A percentile compares a stretch with the other conserved stretches of the same genome.
Conservation (phyloP, 352 stramenopile genomes). For the Pythium periplocum region DNA sequence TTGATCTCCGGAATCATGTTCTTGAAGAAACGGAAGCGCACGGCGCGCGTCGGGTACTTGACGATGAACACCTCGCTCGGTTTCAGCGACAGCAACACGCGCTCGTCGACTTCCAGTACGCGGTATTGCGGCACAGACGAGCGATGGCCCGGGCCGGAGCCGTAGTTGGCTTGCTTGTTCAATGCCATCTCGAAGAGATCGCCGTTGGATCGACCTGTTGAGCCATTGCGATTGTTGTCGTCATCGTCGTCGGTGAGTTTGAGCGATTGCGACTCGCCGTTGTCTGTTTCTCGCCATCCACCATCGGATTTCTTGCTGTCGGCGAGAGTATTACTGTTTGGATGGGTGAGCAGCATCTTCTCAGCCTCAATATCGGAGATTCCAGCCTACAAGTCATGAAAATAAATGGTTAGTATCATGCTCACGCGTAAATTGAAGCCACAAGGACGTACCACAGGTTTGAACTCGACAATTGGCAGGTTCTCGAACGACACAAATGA, state of each 20-base stretch:
- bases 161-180: conserved; percentile 74
- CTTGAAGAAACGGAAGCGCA: conserved; percentile 79
- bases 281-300: conserved; percentile 57
- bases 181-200: conserved; percentile 84
- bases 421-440: conserved; percentile 1
- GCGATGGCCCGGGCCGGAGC: conserved; percentile 37
- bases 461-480: conserved; percentile 94
- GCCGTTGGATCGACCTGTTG: conserved; percentile 16
- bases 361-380: conserved; percentile 85
- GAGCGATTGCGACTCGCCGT: conserved; percentile 73
- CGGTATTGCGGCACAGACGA: conserved; percentile 51
- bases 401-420: background rate
- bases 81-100: conserved; percentile 56
- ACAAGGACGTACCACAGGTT: conserved; percentile 44
- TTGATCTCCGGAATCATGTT: conserved; percentile 94
- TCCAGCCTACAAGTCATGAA: conserved; percentile 24
- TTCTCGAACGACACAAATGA: conserved; percentile 95
- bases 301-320: conserved; percentile 11
- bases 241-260: conserved; percentile 66
- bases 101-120: conserved; percentile 74
- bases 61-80: conserved; percentile 86
- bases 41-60: conserved; percentile 54
- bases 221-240: conserved; percentile 24
- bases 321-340: conserved; percentile 22
- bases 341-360: conserved; percentile 68